Evolutionary conservation across 805 yeast genomes (phyloP).

Genomic region (Saccharomycopsis fodiens): DNA sequence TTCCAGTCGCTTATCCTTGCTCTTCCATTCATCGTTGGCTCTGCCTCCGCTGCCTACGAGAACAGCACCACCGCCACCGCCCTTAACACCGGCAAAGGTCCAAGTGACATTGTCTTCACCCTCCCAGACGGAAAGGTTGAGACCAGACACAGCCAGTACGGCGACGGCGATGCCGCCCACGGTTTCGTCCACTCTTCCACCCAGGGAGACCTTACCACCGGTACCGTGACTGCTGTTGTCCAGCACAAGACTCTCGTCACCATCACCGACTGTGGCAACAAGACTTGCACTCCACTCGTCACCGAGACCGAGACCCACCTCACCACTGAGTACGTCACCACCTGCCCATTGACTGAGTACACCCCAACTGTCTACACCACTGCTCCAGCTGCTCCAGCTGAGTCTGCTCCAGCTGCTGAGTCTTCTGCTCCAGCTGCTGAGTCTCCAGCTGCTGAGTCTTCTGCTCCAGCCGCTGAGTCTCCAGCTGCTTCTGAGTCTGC

Average conservation of each 20-base stretch:
- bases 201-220: not conserved
- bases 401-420: conserved; percentile 5
- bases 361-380: not conserved
- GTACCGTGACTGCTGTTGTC: not conserved
- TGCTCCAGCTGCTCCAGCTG: conserved; percentile 2
- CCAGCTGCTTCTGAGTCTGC: too few species aligned
- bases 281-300: not conserved
- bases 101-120: too few species aligned
- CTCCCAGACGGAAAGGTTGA: too few species aligned
- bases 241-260: not conserved
- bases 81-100: too few species aligned
- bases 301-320: not conserved
- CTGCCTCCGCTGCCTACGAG: conserved; percentile 3
- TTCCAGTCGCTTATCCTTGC: not conserved
- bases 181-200: too few species aligned
- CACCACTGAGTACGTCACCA: not conserved
- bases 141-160: too few species aligned
- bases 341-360: not conserved
- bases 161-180: too few species aligned
- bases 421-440: too few species aligned
- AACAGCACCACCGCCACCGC: not conserved
- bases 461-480: too few species aligned
- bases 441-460: too few species aligned
- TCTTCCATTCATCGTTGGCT: not conserved
- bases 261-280: not conserved